These are phyloP conservation scores for Calonectria crousiana DNA, from an alignment of 2,329 filamentous ascomycete genomes.

Conservation along the genomic window DNA sequence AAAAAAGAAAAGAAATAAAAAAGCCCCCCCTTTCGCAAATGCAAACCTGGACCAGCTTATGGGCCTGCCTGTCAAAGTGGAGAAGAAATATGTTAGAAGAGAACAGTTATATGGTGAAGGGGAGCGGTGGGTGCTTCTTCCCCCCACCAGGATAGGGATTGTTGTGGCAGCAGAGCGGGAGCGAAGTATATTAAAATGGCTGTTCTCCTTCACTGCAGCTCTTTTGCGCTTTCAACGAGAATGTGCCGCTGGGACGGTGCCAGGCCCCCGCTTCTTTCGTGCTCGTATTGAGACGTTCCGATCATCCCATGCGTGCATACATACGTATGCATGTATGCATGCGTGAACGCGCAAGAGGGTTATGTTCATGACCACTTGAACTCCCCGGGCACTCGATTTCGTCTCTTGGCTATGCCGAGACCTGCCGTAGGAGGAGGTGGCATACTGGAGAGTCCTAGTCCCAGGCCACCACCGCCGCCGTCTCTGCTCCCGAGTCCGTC, in stretches of 20 bases:
- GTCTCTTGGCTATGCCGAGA: conserved; percentile 39
- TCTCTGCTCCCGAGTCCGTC: conserved; percentile 39
- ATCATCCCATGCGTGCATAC: not conserved
- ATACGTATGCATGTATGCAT: not conserved
- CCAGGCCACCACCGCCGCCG: conserved; percentile 11
- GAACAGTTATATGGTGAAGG: not conserved
- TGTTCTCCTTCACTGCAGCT: not conserved
- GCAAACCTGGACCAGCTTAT: not conserved
- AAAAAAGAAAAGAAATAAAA: not conserved
- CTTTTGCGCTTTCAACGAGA: not conserved
- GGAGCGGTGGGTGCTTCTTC: not conserved
- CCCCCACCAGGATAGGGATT: not conserved
- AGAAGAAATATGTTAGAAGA: not conserved
- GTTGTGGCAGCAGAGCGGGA: not conserved
- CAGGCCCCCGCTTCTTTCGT: not conserved
- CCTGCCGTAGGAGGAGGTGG: conserved; percentile 20
- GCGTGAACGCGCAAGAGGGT: not conserved
- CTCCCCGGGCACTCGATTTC: conserved; percentile 42
- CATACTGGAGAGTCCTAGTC: conserved; percentile 30
- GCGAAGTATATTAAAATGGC: not conserved
- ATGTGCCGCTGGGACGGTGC: not conserved
- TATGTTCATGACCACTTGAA: conserved; percentile 41
- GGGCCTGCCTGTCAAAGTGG: not conserved
- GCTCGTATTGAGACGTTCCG: not conserved
- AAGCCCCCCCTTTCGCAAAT: not conserved